Evolutionary conservation across 2,329 filamentous ascomycete species (phyloP).

Genomic region (Hypoxylon rubiginosum): DNA sequence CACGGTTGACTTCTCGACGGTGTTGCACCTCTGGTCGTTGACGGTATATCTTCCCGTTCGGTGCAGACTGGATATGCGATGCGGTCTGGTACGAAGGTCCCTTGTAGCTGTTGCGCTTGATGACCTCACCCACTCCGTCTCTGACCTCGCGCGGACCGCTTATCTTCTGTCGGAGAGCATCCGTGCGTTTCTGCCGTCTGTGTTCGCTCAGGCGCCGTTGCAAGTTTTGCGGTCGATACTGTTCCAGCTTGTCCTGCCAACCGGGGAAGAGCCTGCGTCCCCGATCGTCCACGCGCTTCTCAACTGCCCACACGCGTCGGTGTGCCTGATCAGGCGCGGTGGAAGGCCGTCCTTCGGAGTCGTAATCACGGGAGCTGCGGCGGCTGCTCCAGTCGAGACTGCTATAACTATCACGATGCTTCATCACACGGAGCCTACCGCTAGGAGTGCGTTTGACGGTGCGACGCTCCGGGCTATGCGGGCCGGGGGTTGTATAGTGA

Average conservation of each 20-base stretch:
- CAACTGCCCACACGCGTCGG: constrained; percentile 48
- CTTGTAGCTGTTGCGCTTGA: constrained; percentile 60
- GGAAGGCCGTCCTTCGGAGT: constrained; percentile 52
- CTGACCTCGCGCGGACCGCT: constrained; percentile 70
- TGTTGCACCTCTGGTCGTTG: constrained; percentile 18
- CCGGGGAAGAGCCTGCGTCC: constrained; percentile 52
- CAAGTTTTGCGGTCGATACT: constrained; percentile 64
- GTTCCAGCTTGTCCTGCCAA: constrained; percentile 64
- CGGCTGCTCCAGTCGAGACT: constrained; percentile 43
- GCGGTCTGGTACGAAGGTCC: constrained; percentile 51
- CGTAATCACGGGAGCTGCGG: constrained; percentile 42
- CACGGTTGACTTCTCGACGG: constrained; percentile 20
- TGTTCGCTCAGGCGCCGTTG: constrained; percentile 69
- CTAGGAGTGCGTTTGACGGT: constrained; percentile 71
- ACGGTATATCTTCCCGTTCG: constrained; percentile 23
- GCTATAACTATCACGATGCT: constrained; percentile 61
- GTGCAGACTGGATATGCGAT: constrained; percentile 15
- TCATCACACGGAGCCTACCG: constrained; percentile 71
- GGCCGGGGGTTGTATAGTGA: constrained; percentile 52
- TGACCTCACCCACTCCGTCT: constrained; percentile 70
- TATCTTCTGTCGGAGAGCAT: constrained; percentile 71
- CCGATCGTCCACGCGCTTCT: constrained; percentile 51
- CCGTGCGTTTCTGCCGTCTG: constrained; percentile 69
- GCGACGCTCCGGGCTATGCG: constrained; percentile 63
- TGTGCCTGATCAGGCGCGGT: constrained; percentile 52